Percentiles rank a stretch among this genome's conserved stretches.
Evolutionary conservation across 352 stramenopile species (phyloP).

Genomic region (Aphanomyces cochlioides): DNA sequence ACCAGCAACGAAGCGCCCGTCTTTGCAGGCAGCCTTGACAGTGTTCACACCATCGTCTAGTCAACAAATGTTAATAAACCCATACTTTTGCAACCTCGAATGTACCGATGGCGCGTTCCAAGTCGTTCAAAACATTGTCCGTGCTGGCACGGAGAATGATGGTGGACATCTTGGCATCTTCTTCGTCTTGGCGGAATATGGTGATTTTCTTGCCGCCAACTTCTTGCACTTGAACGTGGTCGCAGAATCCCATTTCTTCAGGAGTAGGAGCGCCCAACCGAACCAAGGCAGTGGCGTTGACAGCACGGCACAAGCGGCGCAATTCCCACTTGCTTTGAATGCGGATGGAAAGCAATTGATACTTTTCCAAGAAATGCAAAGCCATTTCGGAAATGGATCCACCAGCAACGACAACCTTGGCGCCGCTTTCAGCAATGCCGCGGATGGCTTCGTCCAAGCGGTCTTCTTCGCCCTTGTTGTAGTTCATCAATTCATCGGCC

Average conservation of each 20-base stretch:
- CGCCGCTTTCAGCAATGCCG: slow-evolving; percentile 93
- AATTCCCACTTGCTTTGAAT: slow-evolving; percentile 99
- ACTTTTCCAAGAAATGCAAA: slow-evolving; percentile 98
- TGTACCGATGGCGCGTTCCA: slow-evolving; percentile 93
- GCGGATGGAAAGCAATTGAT: slow-evolving; percentile 96
- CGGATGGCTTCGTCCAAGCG: slow-evolving; percentile 98
- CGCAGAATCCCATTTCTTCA: slow-evolving; percentile 97
- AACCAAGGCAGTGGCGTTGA: slow-evolving; percentile 96
- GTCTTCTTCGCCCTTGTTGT: slow-evolving; percentile 99
- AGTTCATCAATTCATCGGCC: slow-evolving; percentile 99
- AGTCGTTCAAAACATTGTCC: slow-evolving; percentile 96
- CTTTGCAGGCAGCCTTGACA: slow-evolving; percentile 93
- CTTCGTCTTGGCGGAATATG: slow-evolving; percentile 92
- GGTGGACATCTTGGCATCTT: slow-evolving; percentile 94
- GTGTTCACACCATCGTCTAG: slow-evolving; percentile 97
- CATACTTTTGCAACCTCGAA: background rate
- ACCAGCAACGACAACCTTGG: slow-evolving; percentile 94
- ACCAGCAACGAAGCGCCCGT: slow-evolving; percentile 93
- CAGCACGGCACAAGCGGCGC: slow-evolving; percentile 94
- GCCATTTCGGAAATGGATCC: slow-evolving; percentile 98
- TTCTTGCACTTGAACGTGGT: slow-evolving; percentile 92
- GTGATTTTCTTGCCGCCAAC: slow-evolving; percentile 96
- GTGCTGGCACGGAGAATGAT: slow-evolving; percentile 94
- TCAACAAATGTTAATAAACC: background rate
- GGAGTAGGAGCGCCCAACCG: slow-evolving; percentile 94